Evolutionary conservation across 257 asterid species (phyloP), one percentile per base, ranked within the genome.

Genomic region (Cruciata laevipes): DNA sequence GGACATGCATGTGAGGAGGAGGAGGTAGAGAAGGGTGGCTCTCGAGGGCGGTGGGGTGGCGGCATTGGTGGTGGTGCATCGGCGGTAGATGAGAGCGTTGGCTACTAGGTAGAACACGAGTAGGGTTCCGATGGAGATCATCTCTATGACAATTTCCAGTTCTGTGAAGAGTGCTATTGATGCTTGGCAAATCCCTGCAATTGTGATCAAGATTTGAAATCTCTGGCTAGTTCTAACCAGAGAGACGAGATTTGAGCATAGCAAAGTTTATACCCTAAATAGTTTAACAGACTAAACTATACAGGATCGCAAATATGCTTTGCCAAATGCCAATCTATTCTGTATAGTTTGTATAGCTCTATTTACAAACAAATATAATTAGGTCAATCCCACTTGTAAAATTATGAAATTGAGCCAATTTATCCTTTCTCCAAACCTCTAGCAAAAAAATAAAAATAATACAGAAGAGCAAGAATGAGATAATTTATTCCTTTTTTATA

Each of bases 91-190:
- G 0, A 80, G 80, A 38, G 85, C 85, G 27, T 77, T 77, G 24
- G 85, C 75, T 1, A 80, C 85, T 35, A 80, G 68, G 78, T 80
- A 80, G 72, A 80, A 80, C 6, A 80, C 85, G 25, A 80, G 6
- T 25, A 80, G 79, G 53, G 85, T 77, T 53, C 82, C 85, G 7
- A 80, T 80, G 56, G 85, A 80, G 20, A 80, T 71, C 71, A 80
- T 77, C 13, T 80, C 79, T 0, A 80, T 77, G 38, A 80, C 80
- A 20, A 80, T 80, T 8, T 77, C 73, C 38, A 80, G 85, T 1
- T 77, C 82, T 13, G 85, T 80, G 77, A 80, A 80, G 30, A 80
- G 76, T 65, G 85, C 85, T 23, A 80, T 77, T 16, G 85, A 74
- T 52, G 85, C 82, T 74, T 77, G 82, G 69, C 79, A 80, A 38